Conservation (phyloP, 78 protist genomes). For the Dictyostelium intermedium region DNA sequence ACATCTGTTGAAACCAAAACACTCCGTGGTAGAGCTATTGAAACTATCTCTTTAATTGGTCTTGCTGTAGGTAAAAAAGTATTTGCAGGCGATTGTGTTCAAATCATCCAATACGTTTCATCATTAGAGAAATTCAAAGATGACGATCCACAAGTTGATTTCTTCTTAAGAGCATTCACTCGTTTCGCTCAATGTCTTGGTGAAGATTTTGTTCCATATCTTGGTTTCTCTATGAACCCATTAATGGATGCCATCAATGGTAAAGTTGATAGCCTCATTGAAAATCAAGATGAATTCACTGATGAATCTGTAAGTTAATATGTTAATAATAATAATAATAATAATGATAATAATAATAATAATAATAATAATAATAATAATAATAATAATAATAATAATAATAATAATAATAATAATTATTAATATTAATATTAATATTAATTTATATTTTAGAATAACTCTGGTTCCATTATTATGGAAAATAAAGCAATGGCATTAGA, state of each 20-base stretch:
- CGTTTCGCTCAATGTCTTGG: conserved; percentile 90
- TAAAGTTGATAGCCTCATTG: conserved; percentile 39
- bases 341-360: no score
- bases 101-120: conserved; percentile 83
- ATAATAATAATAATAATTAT: no score
- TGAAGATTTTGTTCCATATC: conserved; percentile 90
- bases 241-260: conserved; percentile 72
- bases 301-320: background rate
- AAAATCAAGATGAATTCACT: background rate
- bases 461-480: conserved; percentile 82
- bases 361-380: no score
- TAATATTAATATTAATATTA: no score
- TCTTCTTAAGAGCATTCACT: conserved; percentile 89
- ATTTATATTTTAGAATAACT: background rate
- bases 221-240: conserved; percentile 84
- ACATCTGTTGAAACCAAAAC: conserved; percentile 17
- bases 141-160: conserved; percentile 92
- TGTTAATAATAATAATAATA: no score
- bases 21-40: conserved; percentile 94
- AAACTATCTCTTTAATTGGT: conserved; percentile 93
- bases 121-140: conserved; percentile 54
- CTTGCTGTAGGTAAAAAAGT: conserved; percentile 92
- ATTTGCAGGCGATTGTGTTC: conserved; percentile 80
- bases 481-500: conserved; percentile 89
- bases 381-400: no score